Percentiles rank a stretch among this genome's conserved stretches.
These are phyloP conservation scores for Boletus patriciae DNA, from an alignment of 768 basidiomycete species.

Conservation along the genomic window DNA sequence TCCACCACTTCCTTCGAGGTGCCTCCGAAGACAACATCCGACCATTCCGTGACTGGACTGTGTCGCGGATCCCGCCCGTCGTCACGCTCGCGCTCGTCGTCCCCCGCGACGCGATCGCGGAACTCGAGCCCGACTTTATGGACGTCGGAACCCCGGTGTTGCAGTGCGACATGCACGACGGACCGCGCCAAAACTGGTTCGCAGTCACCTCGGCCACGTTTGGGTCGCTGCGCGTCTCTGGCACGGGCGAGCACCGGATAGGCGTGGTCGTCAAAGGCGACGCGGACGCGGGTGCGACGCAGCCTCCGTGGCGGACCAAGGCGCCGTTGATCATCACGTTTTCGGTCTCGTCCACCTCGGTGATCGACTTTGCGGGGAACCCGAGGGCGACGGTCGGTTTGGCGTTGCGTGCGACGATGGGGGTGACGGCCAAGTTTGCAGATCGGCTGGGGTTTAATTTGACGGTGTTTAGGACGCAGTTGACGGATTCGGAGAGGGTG, in stretches of 20 bases:
- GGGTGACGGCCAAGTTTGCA: conserved; percentile 7
- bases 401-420: conserved; percentile 12
- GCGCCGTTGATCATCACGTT: conserved; percentile 27
- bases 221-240: conserved; percentile 20
- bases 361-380: conserved; percentile 15
- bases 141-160: conserved; percentile 12
- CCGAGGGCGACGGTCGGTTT: conserved; percentile 15
- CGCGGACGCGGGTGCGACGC: neutral
- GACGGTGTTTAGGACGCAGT: conserved; percentile 17
- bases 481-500: conserved; percentile 12
- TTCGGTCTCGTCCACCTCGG: conserved; percentile 1
- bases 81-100: conserved; percentile 36
- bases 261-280: conserved; percentile 10
- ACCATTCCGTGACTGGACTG: conserved; percentile 31
- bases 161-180: conserved; percentile 22
- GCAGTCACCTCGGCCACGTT: conserved; percentile 21
- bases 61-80: conserved; percentile 25
- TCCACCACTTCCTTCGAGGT: neutral
- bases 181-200: conserved; percentile 12
- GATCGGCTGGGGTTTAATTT: conserved; percentile 12
- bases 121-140: conserved; percentile 5
- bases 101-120: conserved; percentile 26
- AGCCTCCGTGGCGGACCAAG: conserved; percentile 13
- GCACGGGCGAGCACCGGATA: conserved; percentile 17
- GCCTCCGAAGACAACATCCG: neutral